phyloP scores from a whole-genome alignment of 805 yeast genomes.

The Blastobotrys americana region DNA sequence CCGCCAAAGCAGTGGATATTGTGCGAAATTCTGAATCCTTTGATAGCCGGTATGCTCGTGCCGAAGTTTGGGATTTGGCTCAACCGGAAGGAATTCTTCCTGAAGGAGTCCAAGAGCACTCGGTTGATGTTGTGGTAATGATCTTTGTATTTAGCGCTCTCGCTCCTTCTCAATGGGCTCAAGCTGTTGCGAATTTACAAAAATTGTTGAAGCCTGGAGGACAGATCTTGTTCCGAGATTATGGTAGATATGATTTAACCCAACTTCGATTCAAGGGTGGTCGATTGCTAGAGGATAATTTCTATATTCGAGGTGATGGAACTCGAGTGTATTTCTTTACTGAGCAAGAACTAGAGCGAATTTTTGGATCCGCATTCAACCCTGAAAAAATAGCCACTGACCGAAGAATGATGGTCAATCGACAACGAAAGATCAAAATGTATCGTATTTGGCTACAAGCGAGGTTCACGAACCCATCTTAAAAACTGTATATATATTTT shows the following conservation, averaged over 20 bases:
- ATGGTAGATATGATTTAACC: constrained; percentile 92
- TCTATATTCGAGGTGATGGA: constrained; percentile 96
- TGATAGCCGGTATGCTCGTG: constrained; percentile 55
- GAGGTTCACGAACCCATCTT: constrained; percentile 45
- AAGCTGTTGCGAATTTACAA: constrained; percentile 64
- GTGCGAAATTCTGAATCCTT: constrained; percentile 62
- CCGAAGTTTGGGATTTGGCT: constrained; percentile 94
- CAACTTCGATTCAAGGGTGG: constrained; percentile 89
- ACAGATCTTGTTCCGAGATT: constrained; percentile 79
- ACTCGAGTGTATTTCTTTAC: constrained; percentile 96
- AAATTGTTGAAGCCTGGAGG: constrained; percentile 90
- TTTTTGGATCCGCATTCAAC: constrained; percentile 59
- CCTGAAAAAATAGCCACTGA: constrained; percentile 81
- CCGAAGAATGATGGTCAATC: constrained; percentile 80
- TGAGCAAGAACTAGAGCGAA: constrained; percentile 76
- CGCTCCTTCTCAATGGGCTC: constrained; percentile 83
- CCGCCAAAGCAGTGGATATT: constrained; percentile 80
- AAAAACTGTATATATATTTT: too few relatives aligned
- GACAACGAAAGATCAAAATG: constrained; percentile 91
- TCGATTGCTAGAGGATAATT: constrained; percentile 81
- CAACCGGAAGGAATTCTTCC: constrained; percentile 69
- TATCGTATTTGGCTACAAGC: constrained; percentile 96
- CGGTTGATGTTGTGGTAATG: constrained; percentile 90
- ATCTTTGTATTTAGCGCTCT: constrained; percentile 90
- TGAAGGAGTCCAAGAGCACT: constrained; percentile 69